Evolutionary conservation across 1,284 basidiomycete genomes (phyloP), one percentile per base, ranked within the genome.

Genomic region (Tilletia caries): DNA sequence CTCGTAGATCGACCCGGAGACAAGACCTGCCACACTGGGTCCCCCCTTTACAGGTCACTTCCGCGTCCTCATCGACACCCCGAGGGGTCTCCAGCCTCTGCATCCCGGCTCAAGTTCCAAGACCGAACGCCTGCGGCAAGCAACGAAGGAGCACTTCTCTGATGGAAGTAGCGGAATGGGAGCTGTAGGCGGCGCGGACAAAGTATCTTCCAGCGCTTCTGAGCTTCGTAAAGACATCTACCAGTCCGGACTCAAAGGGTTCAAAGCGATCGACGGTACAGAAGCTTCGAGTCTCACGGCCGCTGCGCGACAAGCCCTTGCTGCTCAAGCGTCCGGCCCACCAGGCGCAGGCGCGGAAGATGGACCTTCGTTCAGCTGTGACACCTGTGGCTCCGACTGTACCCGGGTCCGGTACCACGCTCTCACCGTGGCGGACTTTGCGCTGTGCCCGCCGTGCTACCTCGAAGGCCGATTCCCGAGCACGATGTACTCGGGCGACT

Each of bases 41-140:
- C 96, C 95, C 33, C 96, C 96, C 29, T 98, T 98, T 84, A 98
- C 95, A 0, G 95, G 96, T 41, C 95, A 98, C 84, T 98, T 96
- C 89, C 91, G 95, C 71, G 93, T 98, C 77, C 90, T 96, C 64
- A 89, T 98, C 76, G 96, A 99, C 84, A 95, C 95, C 0, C 96
- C 96, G 18, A 91, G 94, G 67, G 96, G 95, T 20, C 87, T 98
- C 2, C 92, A 94, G 81, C 97, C 95, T 29, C 87, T 97, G 27
- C 95, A 98, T 83, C 93, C 95, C 0, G 95, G 79, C 58, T 72
- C 76, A 5, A 70, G 71, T 13, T 64, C 48, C 3, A 44, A 66
- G 64, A 71, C 67, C 67, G 71, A 44, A 8, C 72, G 43, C 37
- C 68, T 29, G 64, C 71, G 32, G 58, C 64, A 62, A 23, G 58